Evolutionary conservation across 1,284 basidiomycete genomes (phyloP).

Genomic region (Meripilus lineatus): DNA sequence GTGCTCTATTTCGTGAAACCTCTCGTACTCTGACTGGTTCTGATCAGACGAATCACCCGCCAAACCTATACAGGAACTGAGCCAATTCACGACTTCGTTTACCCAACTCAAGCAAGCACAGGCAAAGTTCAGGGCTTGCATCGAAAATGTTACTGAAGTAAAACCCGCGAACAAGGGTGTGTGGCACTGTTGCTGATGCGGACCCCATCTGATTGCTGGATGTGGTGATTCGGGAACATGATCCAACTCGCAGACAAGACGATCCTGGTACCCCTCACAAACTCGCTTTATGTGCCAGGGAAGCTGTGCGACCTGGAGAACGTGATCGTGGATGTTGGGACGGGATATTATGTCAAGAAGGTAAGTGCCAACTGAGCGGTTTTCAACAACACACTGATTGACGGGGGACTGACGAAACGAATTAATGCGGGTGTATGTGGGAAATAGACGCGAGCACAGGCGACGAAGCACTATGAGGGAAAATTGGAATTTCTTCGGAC

Average conservation of each 20-base stretch:
- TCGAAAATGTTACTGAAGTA: conserved; percentile 79
- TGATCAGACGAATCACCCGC: background rate
- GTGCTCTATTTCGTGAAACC: conserved; percentile 44
- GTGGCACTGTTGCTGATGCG: conserved; percentile 20
- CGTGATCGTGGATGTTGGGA: conserved; percentile 94
- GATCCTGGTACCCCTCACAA: conserved; percentile 88
- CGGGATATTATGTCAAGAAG: conserved; percentile 96
- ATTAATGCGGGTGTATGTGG: background rate
- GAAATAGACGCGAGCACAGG: conserved; percentile 71
- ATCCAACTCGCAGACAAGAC: conserved; percentile 61
- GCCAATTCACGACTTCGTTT: conserved; percentile 90
- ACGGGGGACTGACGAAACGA: background rate
- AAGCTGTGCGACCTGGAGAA: conserved; percentile 80
- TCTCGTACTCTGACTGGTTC: background rate
- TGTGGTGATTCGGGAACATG: background rate
- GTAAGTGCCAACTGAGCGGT: conserved; percentile 35
- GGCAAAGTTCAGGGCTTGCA: conserved; percentile 85
- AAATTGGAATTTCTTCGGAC: conserved; percentile 77
- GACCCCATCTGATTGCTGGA: too few species aligned
- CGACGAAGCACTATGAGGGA: conserved; percentile 66
- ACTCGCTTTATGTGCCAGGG: conserved; percentile 93
- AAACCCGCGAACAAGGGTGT: conserved; percentile 71
- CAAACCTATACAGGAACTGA: conserved; percentile 66
- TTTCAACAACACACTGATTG: conserved; percentile 5
- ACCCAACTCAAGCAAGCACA: conserved; percentile 91